Evolutionary conservation across 352 stramenopile species (phyloP), one percentile per base, ranked within the genome.

Genomic region (Pythium aquatile): DNA sequence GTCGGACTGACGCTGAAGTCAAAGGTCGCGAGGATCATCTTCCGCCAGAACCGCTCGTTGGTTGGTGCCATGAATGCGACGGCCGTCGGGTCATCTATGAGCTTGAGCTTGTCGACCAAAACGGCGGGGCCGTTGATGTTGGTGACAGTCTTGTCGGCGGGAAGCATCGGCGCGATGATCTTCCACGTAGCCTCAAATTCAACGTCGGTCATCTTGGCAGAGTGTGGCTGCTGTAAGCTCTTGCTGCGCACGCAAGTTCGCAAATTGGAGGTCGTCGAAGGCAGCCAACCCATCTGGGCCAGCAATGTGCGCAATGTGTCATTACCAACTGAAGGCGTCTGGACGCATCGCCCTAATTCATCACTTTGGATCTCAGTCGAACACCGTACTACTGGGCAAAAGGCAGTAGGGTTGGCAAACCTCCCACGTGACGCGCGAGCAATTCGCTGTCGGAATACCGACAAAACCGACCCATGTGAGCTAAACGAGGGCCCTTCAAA

Each of bases 41-140:
- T 51, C 20, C 44, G 44, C 44, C 44, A 51, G 44, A 51, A 51
- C n/a, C 17, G 44, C 44, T 51, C 44, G 44, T 51, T 51, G 20
- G n/a, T 29, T 8, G 44, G 44, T 11, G 44, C 20, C 3, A 51
- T 51, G 44, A 16, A 51, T n/a, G 44, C 17, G 1, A 30, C n/a
- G 42, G 30, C 42, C n/a, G 16, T 9, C 6, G 42, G 13, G 20
- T 51, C 44, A 9, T 51, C 44, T 6, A 51, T n/a, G 4, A 7
- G 44, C 44, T 51, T 28, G 44, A 51, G 44, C 44, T 51, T 51
- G 3, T 51, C 44, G 5, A 29, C 44, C n/a, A 51, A 7, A 14
- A 51, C n/a, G 3, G 44, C 44, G 30, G 44, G 44, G n/a, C 44
- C 44, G 20, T 51, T 51, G 44, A 51, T 51, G 44, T 51, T 7